Evolutionary conservation across 345 rosid species (phyloP).

Genomic region (Excoecaria cochinchinensis): DNA sequence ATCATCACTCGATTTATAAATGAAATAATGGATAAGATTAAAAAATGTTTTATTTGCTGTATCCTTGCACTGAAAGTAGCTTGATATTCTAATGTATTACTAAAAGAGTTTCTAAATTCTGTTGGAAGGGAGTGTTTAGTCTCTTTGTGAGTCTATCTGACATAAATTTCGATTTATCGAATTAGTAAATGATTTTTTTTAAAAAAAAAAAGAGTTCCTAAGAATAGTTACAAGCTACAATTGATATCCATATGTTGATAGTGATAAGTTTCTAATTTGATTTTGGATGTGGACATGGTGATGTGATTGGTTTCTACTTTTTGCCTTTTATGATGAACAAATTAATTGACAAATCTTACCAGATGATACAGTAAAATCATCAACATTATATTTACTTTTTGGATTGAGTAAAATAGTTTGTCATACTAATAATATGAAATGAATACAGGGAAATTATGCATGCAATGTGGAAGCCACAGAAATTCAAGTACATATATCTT

Average conservation of each 20-base stretch:
- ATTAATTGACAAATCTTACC: background rate
- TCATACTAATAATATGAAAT: background rate
- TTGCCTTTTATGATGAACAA: background rate
- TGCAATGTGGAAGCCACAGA: conserved; percentile 88
- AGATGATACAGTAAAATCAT: background rate
- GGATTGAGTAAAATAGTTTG: background rate
- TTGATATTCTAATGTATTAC: too few species aligned
- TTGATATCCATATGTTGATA: background rate
- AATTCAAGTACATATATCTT: conserved; percentile 78
- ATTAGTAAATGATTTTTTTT: too few species aligned
- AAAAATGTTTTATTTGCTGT: background rate
- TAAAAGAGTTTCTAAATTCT: too few species aligned
- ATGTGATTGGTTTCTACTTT: background rate
- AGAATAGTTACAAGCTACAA: background rate
- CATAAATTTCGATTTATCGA: too few species aligned
- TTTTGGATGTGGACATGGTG: background rate
- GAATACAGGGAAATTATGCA: conserved; percentile 74
- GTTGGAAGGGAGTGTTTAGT: too few species aligned
- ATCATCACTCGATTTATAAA: too few species aligned
- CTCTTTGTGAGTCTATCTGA: too few species aligned
- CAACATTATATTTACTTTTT: background rate
- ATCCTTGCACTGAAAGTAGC: too few species aligned
- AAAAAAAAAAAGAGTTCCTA: too few species aligned
- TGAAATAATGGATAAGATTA: too few species aligned
- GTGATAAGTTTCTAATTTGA: background rate